These are phyloP conservation scores for Solioccasus polychromus DNA, from an alignment of 768 basidiomycete species.

Conservation along the genomic window DNA sequence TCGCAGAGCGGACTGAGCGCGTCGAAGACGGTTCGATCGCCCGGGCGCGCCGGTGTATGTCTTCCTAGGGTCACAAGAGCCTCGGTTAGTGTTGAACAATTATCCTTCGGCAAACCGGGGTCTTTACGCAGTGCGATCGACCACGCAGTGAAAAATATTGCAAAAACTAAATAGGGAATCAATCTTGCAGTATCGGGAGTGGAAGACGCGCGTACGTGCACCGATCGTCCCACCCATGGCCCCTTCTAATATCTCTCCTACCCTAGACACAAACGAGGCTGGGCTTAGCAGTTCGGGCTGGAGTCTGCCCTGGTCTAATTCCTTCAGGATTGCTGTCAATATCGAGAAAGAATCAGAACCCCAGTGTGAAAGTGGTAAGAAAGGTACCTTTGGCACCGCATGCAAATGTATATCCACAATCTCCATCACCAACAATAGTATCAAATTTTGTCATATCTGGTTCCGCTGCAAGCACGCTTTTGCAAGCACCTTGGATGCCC, in stretches of 20 bases:
- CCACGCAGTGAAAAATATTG: constrained; percentile 42
- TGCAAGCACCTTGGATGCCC: constrained; percentile 33
- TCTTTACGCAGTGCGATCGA: constrained; percentile 17
- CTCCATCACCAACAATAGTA: constrained; percentile 61
- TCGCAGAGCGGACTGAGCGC: constrained; percentile 47
- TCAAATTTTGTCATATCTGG: constrained; percentile 56
- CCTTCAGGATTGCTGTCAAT: constrained; percentile 30
- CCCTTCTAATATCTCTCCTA: constrained; percentile 46
- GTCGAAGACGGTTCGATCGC: constrained; percentile 58
- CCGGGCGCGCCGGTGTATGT: constrained; percentile 51
- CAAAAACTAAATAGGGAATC: too few species aligned
- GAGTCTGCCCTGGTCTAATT: constrained; percentile 29
- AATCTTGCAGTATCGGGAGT: too few species aligned
- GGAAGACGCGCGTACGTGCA: constrained; percentile 44
- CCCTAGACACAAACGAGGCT: constrained; percentile 21
- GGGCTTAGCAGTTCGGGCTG: constrained; percentile 13
- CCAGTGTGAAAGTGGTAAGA: background rate
- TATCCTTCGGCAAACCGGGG: background rate
- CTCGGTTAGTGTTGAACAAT: constrained; percentile 15
- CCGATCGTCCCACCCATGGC: constrained; percentile 56
- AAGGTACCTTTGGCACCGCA: constrained; percentile 40
- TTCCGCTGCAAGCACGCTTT: constrained; percentile 43
- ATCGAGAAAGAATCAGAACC: background rate
- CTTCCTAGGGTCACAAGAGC: constrained; percentile 32
- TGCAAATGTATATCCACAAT: constrained; percentile 58